Evolutionary conservation across 2,329 filamentous ascomycete species (phyloP), one percentile per base, ranked within the genome.

Genomic region (Colletotrichum chrysophilum): DNA sequence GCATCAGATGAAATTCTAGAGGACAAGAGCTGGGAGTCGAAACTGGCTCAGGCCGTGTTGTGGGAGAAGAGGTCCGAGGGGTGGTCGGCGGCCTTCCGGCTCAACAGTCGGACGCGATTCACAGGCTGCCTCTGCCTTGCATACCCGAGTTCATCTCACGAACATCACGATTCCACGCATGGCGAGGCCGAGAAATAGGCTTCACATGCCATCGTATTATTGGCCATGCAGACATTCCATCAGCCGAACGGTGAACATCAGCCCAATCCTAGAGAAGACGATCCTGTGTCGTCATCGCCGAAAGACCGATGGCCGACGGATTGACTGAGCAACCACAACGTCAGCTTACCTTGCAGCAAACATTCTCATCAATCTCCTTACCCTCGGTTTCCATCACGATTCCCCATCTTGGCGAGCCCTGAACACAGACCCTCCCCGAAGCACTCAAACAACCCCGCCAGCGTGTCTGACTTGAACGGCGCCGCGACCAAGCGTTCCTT

Each of bases 401-500:
- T 56, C 21, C 5, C 14, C 9, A 24, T 69, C 58, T 24, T 69
- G 18, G n/a, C 28, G 13, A 65, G 55, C 26, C 56, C 18, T 36
- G 58, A 24, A 58, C 74, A 76, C 70, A 60, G 74, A 69, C 65
- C 34, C 48, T 52, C 52, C n/a, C 32, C 28, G 7, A 69, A 21
- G 48, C 28, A 30, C 64, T 55, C 70, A 76, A 69, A 74, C 70
- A 74, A 18, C 9, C n/a, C 38, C 58, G 30, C 48, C 43, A 43
- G 21, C 24, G n/a, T 32, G 68, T 38, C 52, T 55, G 48, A 56
- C 62, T 62, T 64, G 38, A 68, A 65, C 70, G 58, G 64, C 58
- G 70, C 58, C 65, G 30, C 64, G 70, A 38, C 74, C 70, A 76
- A 74, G 74, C 58, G 74, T 76, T 74, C 48, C 38, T 32, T 13